Base-by-base conservation (phyloP, 2,329 filamentous ascomycete genomes). In the Pseudogymnoascus sp. region DNA sequence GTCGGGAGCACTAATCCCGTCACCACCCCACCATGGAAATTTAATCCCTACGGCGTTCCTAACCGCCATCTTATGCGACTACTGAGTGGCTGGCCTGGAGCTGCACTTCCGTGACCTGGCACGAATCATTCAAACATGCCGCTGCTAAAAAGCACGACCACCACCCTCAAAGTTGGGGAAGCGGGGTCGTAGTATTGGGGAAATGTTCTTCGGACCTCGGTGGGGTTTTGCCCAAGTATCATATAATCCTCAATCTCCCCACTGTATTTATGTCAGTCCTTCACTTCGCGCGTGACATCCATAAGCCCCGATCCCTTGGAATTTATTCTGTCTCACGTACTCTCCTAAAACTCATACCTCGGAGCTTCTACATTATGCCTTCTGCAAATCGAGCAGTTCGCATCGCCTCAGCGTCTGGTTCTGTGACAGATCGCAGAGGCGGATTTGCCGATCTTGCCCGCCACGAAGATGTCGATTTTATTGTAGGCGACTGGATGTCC, bases 401-500 rank as follows among this genome's bases (percentile, higher is more conserved):
- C 10, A 44, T 44, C 19, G 40, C 40, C 4, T 44, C 40, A 38
- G 75, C 77, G 23, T 78, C 76, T n/a, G 77, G 77, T 67, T 77
- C 77, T 65, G 73, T 73, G 17, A 76, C 75, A 31, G 77, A 78
- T 70, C 75, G 77, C 13, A 75, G 76, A 46, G 75, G 77, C 73
- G 77, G 75, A 26, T 74, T 78, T 59, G 72, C 75, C 73, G 67
- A 40, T 72, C 76, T 60, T 68, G 74, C 59, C 69, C 73, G 4
- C 73, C 15, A 56, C 50, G 79, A 81, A 26, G 75, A 66, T 60
- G 72, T 81, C 11, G 79, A 81, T 65, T 77, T 80, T n/a, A 78
- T 81, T 46, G 79, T 77, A 1, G 78, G 79, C n/a, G 79, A 81
- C 63, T 81, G 78, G 66, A 76, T 80, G 50, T 75, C 77, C 3